Evolutionary conservation across 805 yeast species (phyloP), one percentile per base, ranked within the genome.

Genomic region (Monosporozyma yasuniensis): DNA sequence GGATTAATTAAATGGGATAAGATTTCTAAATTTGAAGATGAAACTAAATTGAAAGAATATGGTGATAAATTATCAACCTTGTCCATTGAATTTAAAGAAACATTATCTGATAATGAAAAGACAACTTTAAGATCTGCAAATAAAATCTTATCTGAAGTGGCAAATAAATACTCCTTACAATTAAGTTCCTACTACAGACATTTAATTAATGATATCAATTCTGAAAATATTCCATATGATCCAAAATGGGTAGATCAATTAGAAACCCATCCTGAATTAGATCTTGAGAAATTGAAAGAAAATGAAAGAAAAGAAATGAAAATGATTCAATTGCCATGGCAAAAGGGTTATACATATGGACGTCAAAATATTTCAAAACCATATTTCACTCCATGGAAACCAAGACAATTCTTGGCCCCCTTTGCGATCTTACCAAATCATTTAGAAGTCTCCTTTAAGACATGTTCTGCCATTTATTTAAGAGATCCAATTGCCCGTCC

Each of bases 401-500:
- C 96, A 56, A 84, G 96, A 70, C 93, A 88, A 42, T 93, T 91
- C 70, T 70, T 93, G 55, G 90, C 96, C 2, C 95, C 96, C 44
- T 87, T 89, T 69, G 93, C 97, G 11, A 78, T 93, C 52, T 76
- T 87, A 61, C 99, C 99, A 27, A 83, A 86, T 54, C 98, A 93
- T 68, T 72, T 93, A 49, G 98, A 93, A 71, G 72, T 93, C 43
- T 86, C 95, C 21, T 91, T 87, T 68, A 78, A 79, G 54, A 88
- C 97, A 4, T 91, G 98, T 66, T 96, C 90, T 66, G 97, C 96
- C 4, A 85, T 93, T n/a, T 93, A 91, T 68, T 71, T 93, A 67
- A 84, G 97, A 70, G 96, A 93, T 67, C 99, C 99, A 14, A 89
- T 93, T 46, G 96, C 97, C 12, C 80, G 97, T 67, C 96, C 97